Conservation (phyloP, 148 eudicot genomes). For the Fagopyrum tataricum region DNA sequence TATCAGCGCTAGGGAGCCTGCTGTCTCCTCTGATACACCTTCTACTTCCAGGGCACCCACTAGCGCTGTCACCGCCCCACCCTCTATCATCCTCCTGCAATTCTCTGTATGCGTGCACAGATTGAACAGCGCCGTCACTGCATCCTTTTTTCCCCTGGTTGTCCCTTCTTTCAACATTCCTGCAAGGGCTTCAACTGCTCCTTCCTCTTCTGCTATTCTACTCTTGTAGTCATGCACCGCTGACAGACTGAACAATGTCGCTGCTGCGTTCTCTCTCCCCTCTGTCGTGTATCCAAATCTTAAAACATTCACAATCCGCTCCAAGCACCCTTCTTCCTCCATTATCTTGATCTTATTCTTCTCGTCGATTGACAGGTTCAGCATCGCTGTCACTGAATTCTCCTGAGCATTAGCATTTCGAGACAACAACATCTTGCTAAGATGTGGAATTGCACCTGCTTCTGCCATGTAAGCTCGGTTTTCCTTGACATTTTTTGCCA, state of each 20-base stretch:
- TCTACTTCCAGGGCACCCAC: constrained; percentile 50
- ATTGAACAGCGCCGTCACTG: constrained; percentile 78
- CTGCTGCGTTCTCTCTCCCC: constrained; percentile 87
- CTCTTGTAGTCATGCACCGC: constrained; percentile 71
- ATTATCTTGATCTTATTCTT: constrained; percentile 61
- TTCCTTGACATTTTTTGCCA: constrained; percentile 73
- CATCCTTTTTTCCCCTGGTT: constrained; percentile 72
- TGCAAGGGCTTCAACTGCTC: constrained; percentile 66
- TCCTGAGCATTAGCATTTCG: constrained; percentile 61
- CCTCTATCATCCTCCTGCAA: constrained; percentile 42
- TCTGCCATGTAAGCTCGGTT: constrained; percentile 81
- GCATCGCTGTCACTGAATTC: constrained; percentile 84
- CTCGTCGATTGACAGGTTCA: constrained; percentile 67
- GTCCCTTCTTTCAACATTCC: constrained; percentile 53
- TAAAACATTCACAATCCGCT: constrained; percentile 51
- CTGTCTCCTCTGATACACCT: constrained; percentile 74
- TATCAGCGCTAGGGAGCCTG: constrained; percentile 66
- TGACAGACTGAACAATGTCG: constrained; percentile 83
- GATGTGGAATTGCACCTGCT: constrained; percentile 69
- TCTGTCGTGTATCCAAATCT: constrained; percentile 58
- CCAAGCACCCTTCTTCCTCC: constrained; percentile 65
- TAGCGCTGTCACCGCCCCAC: constrained; percentile 56
- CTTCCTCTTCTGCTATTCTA: constrained; percentile 49
- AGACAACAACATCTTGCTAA: constrained; percentile 50
- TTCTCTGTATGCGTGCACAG: constrained; percentile 60